These are phyloP conservation scores for Phoma sp. DNA, from an alignment of 2,329 filamentous ascomycete genomes.

Conservation along the genomic window DNA sequence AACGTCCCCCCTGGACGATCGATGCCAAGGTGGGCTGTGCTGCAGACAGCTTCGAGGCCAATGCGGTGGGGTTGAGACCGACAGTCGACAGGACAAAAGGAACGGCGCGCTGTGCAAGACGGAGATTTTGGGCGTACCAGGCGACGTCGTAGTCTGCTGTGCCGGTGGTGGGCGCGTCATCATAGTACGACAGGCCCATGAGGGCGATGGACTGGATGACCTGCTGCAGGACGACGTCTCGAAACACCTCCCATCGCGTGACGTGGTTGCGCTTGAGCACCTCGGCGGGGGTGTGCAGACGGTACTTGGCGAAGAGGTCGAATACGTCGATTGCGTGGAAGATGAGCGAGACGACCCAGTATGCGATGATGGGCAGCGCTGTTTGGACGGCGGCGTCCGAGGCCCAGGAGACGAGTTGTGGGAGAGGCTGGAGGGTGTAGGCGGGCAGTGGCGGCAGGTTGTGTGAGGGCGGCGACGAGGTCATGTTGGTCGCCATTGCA, in stretches of 20 bases:
- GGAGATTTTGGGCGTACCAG: constrained; percentile 84
- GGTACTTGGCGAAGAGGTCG: constrained; percentile 88
- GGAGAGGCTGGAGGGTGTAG: constrained; percentile 75
- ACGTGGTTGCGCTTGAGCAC: constrained; percentile 87
- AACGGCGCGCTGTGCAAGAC: constrained; percentile 78
- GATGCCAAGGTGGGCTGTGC: constrained; percentile 78
- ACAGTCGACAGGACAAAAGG: constrained; percentile 73
- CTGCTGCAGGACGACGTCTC: constrained; percentile 92
- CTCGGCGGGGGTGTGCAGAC: constrained; percentile 93
- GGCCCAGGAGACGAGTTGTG: constrained; percentile 76
- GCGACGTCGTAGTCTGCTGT: constrained; percentile 86
- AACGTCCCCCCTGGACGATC: constrained; percentile 78
- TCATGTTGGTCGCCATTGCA: constrained; percentile 48
- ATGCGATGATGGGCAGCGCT: constrained; percentile 78
- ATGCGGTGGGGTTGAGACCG: constrained; percentile 75
- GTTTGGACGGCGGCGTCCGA: constrained; percentile 82
- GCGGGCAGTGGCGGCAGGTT: constrained; percentile 83
- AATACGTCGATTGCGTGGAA: constrained; percentile 88
- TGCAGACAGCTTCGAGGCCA: constrained; percentile 76
- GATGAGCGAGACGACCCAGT: constrained; percentile 84
- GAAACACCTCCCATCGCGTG: constrained; percentile 80
- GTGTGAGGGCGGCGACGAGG: constrained; percentile 45
- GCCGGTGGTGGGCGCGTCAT: constrained; percentile 75
- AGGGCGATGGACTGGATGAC: constrained; percentile 82
- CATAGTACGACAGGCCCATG: constrained; percentile 70